Conservation (phyloP, 2,329 filamentous ascomycete genomes). For the Fusarium xylarioides region DNA sequence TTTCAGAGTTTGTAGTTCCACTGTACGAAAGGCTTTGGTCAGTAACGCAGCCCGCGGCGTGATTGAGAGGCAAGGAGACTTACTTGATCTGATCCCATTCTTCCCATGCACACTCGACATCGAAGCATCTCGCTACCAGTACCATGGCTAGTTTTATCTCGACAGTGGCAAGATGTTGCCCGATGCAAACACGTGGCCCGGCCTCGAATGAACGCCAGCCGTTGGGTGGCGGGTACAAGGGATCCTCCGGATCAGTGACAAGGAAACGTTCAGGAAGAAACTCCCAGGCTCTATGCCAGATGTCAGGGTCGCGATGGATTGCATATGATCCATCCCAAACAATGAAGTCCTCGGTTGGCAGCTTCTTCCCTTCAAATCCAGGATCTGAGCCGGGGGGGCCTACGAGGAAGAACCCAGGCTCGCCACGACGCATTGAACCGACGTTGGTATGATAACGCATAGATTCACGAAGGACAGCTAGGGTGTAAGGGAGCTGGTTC, state of each 20-base stretch:
- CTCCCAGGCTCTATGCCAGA: constrained; percentile 23
- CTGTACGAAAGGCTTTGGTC: not conserved
- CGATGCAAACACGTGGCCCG: constrained; percentile 65
- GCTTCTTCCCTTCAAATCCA: constrained; percentile 19
- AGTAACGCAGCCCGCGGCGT: not conserved
- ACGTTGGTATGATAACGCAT: constrained; percentile 45
- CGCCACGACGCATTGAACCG: constrained; percentile 21
- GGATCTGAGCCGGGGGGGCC: constrained; percentile 14
- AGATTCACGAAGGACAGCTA: constrained; percentile 51
- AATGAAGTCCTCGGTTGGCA: constrained; percentile 45
- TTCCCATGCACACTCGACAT: constrained; percentile 31
- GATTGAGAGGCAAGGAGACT: not conserved
- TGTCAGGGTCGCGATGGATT: constrained; percentile 20
- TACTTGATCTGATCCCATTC: constrained; percentile 29
- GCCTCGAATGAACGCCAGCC: constrained; percentile 64
- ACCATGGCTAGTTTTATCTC: constrained; percentile 26
- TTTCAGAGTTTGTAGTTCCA: not conserved
- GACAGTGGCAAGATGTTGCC: constrained; percentile 62
- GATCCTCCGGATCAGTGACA: constrained; percentile 24
- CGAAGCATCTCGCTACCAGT: constrained; percentile 27
- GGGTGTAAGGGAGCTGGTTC: constrained; percentile 49
- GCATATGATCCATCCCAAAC: constrained; percentile 29
- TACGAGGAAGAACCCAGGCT: constrained; percentile 43
- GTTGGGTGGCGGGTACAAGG: constrained; percentile 38
- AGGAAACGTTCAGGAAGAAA: constrained; percentile 34